Evolutionary conservation across 1,284 basidiomycete species (phyloP).

Genomic region (Sporisorium sorghi): DNA sequence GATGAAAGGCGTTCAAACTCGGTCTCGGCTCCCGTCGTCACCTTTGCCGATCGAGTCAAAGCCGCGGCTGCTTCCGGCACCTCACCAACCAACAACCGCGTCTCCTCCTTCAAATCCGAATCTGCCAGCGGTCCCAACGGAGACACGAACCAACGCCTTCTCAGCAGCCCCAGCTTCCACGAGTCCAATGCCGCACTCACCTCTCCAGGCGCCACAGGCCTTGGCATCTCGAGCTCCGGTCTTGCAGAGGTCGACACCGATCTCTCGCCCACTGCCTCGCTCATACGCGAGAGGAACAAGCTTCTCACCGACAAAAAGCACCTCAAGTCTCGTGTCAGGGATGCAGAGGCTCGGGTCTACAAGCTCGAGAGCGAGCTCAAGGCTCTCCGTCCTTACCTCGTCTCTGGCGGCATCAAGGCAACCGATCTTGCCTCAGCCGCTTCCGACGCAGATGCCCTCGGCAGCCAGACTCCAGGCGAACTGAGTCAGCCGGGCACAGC

Average conservation of each 20-base stretch:
- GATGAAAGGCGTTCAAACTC: conserved; percentile 41
- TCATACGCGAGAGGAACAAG: conserved; percentile 64
- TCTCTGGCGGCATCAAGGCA: conserved; percentile 50
- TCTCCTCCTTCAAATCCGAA: conserved; percentile 34
- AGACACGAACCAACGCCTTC: conserved; percentile 23
- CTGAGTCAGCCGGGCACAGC: conserved; percentile 34
- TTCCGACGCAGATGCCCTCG: conserved; percentile 12
- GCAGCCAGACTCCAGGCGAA: conserved; percentile 17
- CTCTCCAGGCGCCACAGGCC: conserved; percentile 28
- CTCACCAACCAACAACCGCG: conserved; percentile 30
- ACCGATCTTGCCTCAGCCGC: conserved; percentile 16
- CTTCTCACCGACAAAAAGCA: conserved; percentile 66
- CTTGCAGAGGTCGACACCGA: conserved; percentile 36
- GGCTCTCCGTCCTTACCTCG: conserved; percentile 60
- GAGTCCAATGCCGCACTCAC: conserved; percentile 8
- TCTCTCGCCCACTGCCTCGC: conserved; percentile 47
- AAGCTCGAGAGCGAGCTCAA: conserved; percentile 66
- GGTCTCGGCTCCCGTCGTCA: conserved; percentile 20
- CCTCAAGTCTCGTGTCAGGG: conserved; percentile 61
- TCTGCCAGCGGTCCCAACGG: conserved; percentile 1
- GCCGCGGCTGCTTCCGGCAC: conserved; percentile 28
- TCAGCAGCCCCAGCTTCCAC: conserved; percentile 40
- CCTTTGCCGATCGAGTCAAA: conserved; percentile 37
- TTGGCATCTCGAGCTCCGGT: conserved; percentile 41
- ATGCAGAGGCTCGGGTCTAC: conserved; percentile 64